Percentiles rank a stretch among this genome's conserved stretches.
phyloP scores from a whole-genome alignment of 352 stramenopile genomes.

The Pythium sp. region DNA sequence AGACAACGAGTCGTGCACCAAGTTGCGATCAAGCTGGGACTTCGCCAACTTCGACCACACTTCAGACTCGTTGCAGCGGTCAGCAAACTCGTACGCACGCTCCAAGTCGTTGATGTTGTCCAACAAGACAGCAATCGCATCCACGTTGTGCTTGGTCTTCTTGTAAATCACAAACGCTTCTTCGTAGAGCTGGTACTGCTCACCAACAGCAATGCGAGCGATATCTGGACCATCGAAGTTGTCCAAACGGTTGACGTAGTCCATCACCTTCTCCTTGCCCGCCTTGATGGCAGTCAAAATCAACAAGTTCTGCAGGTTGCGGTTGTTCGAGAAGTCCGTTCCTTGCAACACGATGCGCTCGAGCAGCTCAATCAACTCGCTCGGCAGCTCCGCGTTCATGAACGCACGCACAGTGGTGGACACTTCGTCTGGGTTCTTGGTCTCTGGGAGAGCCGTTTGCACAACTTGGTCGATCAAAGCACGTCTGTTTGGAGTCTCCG shows the following conservation, averaged over 20 bases:
- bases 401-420: constrained; percentile 99
- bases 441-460: constrained; percentile 99
- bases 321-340: constrained; percentile 99
- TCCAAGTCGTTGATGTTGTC: constrained; percentile 98
- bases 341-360: constrained; percentile 99
- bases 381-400: constrained; percentile 99
- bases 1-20: constrained; percentile 96
- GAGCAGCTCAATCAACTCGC: constrained; percentile 98
- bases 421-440: constrained; percentile 98
- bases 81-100: constrained; percentile 98
- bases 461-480: constrained; percentile 99
- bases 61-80: constrained; percentile 97
- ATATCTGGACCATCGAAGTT: constrained; percentile 99
- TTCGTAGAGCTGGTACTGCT: constrained; percentile 99
- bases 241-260: constrained; percentile 99
- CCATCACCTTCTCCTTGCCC: constrained; percentile 97
- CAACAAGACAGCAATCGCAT: constrained; percentile 91
- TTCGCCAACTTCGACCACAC: constrained; percentile 99
- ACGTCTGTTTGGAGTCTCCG: constrained; percentile 90
- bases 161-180: constrained; percentile 99
- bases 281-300: constrained; percentile 99
- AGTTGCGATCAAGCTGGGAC: constrained; percentile 95
- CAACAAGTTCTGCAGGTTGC: constrained; percentile 99
- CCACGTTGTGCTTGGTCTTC: constrained; percentile 98
- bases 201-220: constrained; percentile 97